Evolutionary conservation across 768 basidiomycete genomes (phyloP), one percentile per base, ranked within the genome.

Genomic region (Serendipita sp.): DNA sequence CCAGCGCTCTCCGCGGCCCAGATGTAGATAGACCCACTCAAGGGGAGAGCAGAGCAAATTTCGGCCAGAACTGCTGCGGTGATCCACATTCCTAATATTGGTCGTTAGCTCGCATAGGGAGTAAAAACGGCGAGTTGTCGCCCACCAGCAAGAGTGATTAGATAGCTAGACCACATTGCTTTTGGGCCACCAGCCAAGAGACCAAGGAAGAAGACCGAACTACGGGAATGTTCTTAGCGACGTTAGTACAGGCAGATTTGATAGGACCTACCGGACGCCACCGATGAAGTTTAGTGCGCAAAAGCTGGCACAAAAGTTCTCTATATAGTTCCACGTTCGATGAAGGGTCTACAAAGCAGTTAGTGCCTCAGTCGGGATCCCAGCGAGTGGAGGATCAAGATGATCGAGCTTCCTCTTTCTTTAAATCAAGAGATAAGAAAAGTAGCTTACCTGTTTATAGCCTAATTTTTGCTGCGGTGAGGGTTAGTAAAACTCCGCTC

Each of bases 1-100:
- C 92, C 92, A 3, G 90, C 92, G 70, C 90, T 91, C 71, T 91
- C 91, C 16, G 91, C 91, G 0, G 91, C 89, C 92, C 92, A 95
- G 58, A 92, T 85, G 73, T 94, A 95, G 72, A 96, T 94, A 5
- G 91, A 93, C 2, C 92, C 92, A 65, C 88, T 89, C 60, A 92
- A 73, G 3, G 89, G 88, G 34, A 93, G 78, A 3, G 91, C 88
- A 45, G 91, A 93, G 73, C 91, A 94, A 63, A 94, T 85, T 72
- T 95, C 92, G 18, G 92, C 91, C 44, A 95, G 78, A 46, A 91
- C 85, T 8, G 83, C 84, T 1, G 91, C 91, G 5, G 89, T 92
- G 63, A 95, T 90, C 68, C 80, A 80, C 89, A 92, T 91, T 73
- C 91, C 90, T 48, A 92, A 72, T 72, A 4, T 90, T 41, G 4